Base-by-base conservation (phyloP, 768 basidiomycete genomes). In the Bullera alba region DNA sequence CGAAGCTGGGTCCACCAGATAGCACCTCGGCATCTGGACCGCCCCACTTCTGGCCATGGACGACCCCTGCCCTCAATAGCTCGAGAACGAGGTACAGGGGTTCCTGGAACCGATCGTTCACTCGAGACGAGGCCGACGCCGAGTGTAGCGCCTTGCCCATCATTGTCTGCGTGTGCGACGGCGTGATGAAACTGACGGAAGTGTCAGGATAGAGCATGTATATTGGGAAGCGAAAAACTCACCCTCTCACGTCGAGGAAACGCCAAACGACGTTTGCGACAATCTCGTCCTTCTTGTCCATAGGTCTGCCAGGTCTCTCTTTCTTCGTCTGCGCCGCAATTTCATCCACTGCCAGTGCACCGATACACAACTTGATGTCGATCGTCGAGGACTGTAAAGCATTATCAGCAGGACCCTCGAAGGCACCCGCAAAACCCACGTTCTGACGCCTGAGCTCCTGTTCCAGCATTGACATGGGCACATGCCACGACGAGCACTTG, bases 21-120 rank as follows among this genome's bases (percentile, higher is more conserved):
- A 90, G 90, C 0, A 86, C 85, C 38, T 85, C 79, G 1, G 41
- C 57, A 27, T 57, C 44, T 1, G 48, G 44, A 32, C 81, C 82
- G 46, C 85, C 86, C 87, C 87, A 96, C 47, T 87, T 75, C 66
- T 91, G 85, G 0, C 90, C 90, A 65, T 96, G 92, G 81, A 96
- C 85, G 21, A 95, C 92, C 2, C 91, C 90, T n/a, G 91, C 90
- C 61, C 92, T 80, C 57, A 93, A 84, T 21, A 99, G 80, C 74
- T 99, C 95, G 70, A 97, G 78, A 74, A 95, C 90, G 67, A 97
- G 75, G 72, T 90, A 97, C 1, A 97, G 76, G 2, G 95, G 81
- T 72, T 97, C 95, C 72, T 99, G 95, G 79, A 97, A 96, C 75
- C 95, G 95, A 78, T 99, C 95, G 71, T 92, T 95, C 61, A 96